Evolutionary conservation across 2,329 filamentous ascomycete genomes (phyloP), one percentile per base, ranked within the genome.

Genomic region (Phaeosphaeria sp.): DNA sequence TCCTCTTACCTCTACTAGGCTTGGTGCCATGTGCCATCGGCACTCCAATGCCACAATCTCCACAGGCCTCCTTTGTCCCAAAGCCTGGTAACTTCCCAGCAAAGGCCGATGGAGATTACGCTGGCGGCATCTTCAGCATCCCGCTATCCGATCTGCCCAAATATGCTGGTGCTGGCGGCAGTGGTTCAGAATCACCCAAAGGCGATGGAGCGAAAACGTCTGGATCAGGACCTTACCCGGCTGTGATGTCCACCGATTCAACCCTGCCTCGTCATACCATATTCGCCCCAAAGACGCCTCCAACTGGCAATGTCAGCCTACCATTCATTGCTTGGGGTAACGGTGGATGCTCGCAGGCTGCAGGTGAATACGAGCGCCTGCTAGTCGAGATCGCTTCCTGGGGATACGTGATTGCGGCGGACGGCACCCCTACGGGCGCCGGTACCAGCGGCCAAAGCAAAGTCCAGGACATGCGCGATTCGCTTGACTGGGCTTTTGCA

Each of bases 301-400:
- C 63, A 20, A 33, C 55, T 15, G 59, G 58, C 9, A 64, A 65
- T 24, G 42, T 64, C 3, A 63, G 49, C n/a, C 21, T 68, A 27
- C 63, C 65, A 9, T 64, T 63, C 27, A 64, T 68, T 43, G 64
- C 66, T 13, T 65, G 65, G 64, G 65, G 63, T 7, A 66, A 65
- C 20, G 62, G 64, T 22, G 64, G 51, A 20, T 68, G 65, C 36
- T 57, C 46, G 11, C 51, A 66, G 20, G 54, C 55, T 33, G 49
- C 64, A 3, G 62, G 49, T 2, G 45, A 51, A 15, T 68, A 66
- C 43, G 51, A 68, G 50, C 60, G 61, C 44, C 50, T 66, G 27
- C 43, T 68, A 18, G 58, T 62, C n/a, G 61, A 66, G 20, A 60
- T 68, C n/a, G 65, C 65, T 8, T 56, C 51, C 20, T 64, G 61